These are phyloP conservation scores for Phytopythium helicoides DNA, from an alignment of 352 stramenopile species.

Conservation along the genomic window DNA sequence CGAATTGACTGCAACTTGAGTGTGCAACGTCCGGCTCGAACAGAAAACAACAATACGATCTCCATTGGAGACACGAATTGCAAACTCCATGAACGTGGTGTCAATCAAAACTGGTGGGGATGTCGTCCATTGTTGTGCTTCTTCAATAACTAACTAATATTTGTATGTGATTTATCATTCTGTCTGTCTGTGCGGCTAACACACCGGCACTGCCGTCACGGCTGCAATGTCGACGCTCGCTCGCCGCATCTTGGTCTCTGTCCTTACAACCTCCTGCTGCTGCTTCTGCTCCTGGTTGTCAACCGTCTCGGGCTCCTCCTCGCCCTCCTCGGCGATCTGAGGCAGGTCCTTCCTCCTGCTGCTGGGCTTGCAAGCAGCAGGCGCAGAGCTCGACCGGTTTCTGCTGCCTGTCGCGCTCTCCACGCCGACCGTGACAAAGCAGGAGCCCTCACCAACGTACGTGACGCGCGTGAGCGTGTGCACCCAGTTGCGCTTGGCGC, in stretches of 20 bases:
- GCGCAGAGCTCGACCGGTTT: conserved; percentile 2
- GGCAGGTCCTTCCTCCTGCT: not conserved
- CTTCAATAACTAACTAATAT: too few species aligned
- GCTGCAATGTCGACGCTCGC: conserved; percentile 3
- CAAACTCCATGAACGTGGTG: too few species aligned
- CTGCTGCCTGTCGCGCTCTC: not conserved
- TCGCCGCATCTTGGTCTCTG: not conserved
- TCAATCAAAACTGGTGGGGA: too few species aligned
- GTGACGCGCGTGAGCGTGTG: conserved; percentile 44
- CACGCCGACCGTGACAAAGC: conserved; percentile 4
- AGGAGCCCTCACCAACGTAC: conserved; percentile 43
- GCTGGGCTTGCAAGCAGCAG: not conserved
- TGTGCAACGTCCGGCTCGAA: too few species aligned
- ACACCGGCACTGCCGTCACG: too few species aligned
- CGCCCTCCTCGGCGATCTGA: conserved; percentile 9
- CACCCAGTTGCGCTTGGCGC: conserved; percentile 55
- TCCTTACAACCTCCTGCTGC: too few species aligned
- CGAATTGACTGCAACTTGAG: too few species aligned
- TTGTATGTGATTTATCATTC: too few species aligned
- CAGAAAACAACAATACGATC: too few species aligned
- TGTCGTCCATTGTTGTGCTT: too few species aligned
- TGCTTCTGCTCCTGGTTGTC: not conserved
- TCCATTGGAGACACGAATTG: too few species aligned
- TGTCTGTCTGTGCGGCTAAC: too few species aligned
- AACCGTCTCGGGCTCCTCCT: conserved; percentile 4